Conservation (phyloP, 306 rosid genomes). For the Bauhinia variegata region DNA sequence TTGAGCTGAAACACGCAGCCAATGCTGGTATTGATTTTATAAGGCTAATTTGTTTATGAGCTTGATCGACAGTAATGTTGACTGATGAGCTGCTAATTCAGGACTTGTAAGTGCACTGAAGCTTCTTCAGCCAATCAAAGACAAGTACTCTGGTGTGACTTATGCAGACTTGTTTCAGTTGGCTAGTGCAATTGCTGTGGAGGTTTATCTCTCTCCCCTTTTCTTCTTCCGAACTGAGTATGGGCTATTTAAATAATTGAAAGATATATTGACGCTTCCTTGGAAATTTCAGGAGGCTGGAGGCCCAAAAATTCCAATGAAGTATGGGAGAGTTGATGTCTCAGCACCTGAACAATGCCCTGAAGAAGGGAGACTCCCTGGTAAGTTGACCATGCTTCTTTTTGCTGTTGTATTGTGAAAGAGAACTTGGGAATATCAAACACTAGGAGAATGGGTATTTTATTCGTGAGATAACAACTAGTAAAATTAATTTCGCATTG, state of each 20-base stretch:
- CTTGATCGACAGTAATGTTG: conserved; percentile 13
- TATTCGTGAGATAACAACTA: not conserved
- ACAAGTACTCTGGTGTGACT: conserved; percentile 82
- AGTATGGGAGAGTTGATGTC: conserved; percentile 87
- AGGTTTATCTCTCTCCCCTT: conserved; percentile 54
- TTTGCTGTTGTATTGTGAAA: conserved; percentile 29
- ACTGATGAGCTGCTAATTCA: conserved; percentile 45
- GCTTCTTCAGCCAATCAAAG: conserved; percentile 92
- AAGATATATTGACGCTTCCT: conserved; percentile 26
- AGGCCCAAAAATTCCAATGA: conserved; percentile 97
- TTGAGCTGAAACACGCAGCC: conserved; percentile 89
- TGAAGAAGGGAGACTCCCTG: conserved; percentile 98
- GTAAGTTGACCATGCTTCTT: conserved; percentile 49
- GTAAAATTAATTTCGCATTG: no score
- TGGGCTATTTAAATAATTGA: conserved; percentile 12
- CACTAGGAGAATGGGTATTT: not conserved
- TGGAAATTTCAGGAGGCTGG: conserved; percentile 79
- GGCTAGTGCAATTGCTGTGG: conserved; percentile 93
- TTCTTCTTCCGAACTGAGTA: conserved; percentile 25
- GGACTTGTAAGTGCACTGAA: conserved; percentile 95
- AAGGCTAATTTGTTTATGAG: conserved; percentile 25
- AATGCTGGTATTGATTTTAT: conserved; percentile 75
- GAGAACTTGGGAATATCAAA: conserved; percentile 34
- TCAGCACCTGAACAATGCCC: conserved; percentile 82
- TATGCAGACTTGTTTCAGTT: conserved; percentile 97